These are phyloP conservation scores for Magnolia officinalis DNA, from an alignment of 164 flowering plant species.

Conservation along the genomic window DNA sequence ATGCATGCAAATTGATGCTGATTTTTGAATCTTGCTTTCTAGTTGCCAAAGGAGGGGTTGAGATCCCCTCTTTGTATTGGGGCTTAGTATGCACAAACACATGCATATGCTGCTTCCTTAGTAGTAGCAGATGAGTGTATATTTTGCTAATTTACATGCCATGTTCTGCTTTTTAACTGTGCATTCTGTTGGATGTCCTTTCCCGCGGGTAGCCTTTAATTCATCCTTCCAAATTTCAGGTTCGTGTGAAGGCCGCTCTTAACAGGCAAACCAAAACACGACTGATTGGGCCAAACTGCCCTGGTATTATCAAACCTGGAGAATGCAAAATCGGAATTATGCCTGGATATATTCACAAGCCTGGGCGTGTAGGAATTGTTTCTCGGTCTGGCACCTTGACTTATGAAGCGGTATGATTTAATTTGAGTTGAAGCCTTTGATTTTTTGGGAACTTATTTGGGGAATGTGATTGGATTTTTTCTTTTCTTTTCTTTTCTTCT, in stretches of 20 bases:
- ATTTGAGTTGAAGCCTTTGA: background rate
- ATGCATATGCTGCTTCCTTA: too few relatives aligned
- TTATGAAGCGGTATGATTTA: conserved; percentile 88
- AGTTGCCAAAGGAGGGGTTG: too few relatives aligned
- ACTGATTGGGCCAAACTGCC: conserved; percentile 96
- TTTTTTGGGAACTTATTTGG: background rate
- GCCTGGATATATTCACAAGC: conserved; percentile 99
- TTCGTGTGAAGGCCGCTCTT: conserved; percentile 90
- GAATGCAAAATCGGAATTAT: conserved; percentile 98
- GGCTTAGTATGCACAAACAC: too few relatives aligned
- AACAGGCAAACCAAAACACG: conserved; percentile 83
- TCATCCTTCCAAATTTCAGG: conserved; percentile 36
- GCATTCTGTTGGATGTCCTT: too few relatives aligned
- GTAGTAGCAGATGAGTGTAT: too few relatives aligned
- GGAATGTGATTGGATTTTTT: conserved; percentile 2
- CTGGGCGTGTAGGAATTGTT: conserved; percentile 95
- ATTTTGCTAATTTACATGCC: too few relatives aligned
- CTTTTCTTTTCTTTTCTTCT: too few relatives aligned
- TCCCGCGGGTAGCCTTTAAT: background rate
- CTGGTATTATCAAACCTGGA: conserved; percentile 98
- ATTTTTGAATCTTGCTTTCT: too few relatives aligned
- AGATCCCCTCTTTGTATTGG: too few relatives aligned
- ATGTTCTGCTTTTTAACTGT: too few relatives aligned
- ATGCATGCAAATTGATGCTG: too few relatives aligned
- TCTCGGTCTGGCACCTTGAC: conserved; percentile 98